Conservation (phyloP, 2,329 filamentous ascomycete genomes). For the Fusarium sp. region DNA sequence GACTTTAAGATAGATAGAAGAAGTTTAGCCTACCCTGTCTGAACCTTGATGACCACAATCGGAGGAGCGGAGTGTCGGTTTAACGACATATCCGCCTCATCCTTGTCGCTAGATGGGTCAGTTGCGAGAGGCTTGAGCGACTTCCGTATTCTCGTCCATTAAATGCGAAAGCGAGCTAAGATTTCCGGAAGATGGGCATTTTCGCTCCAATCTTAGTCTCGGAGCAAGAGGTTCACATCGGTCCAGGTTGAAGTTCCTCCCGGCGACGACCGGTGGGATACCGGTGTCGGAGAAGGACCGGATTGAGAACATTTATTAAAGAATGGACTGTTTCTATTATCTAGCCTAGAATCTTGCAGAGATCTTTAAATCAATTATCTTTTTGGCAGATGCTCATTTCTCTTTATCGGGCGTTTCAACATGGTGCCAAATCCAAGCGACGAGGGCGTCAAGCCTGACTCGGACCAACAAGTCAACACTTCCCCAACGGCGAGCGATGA, state of each 20-base stretch:
- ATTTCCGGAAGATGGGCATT: neutral
- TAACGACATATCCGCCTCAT: neutral
- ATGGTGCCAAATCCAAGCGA: neutral
- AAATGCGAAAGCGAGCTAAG: neutral
- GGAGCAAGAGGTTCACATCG: neutral
- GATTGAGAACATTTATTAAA: neutral
- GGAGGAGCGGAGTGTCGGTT: neutral
- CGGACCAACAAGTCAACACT: neutral
- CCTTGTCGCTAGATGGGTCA: neutral
- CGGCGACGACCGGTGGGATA: neutral
- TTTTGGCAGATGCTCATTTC: neutral
- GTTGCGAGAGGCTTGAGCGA: neutral
- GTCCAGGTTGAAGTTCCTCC: neutral
- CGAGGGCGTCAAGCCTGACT: neutral
- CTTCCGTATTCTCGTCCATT: neutral
- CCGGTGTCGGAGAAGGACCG: neutral
- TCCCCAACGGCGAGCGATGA: neutral
- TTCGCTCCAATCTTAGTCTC: neutral
- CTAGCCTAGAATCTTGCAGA: neutral
- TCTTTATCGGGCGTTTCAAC: neutral
- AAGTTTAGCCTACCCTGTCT: neutral
- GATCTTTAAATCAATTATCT: neutral
- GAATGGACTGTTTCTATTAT: neutral
- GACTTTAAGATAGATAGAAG: neutral
- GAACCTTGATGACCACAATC: neutral